Percentiles rank a stretch among this genome's conserved stretches.
Conservation (phyloP, 163 green algal genomes). For the Scenedesmus sp. region DNA sequence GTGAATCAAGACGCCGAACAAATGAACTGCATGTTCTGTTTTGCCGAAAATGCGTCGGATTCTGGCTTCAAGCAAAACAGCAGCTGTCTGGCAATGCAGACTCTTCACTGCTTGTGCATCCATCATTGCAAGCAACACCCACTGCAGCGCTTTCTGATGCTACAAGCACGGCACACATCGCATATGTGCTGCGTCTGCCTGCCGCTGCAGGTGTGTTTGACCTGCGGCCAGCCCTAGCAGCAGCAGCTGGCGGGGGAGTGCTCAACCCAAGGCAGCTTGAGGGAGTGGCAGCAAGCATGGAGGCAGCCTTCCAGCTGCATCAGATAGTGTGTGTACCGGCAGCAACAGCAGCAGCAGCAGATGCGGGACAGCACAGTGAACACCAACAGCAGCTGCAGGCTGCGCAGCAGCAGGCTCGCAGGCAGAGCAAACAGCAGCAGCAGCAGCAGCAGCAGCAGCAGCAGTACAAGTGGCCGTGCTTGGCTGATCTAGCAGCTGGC, state of each 20-base stretch:
- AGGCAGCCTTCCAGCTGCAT: constrained; percentile 57
- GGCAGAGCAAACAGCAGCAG: constrained; percentile 24
- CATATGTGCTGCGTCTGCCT: background rate
- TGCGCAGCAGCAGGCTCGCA: background rate
- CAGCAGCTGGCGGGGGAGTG: constrained; percentile 44
- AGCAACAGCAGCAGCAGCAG: constrained; percentile 40
- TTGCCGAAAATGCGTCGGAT: too few species aligned
- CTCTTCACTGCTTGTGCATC: too few species aligned
- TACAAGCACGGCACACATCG: background rate
- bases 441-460: constrained; percentile 33
- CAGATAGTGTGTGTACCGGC: background rate
- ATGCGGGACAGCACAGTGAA: background rate
- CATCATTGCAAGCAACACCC: too few species aligned
- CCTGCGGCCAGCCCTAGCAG: constrained; percentile 70
- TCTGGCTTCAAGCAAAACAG: too few species aligned
- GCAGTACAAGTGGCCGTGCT: constrained; percentile 16
- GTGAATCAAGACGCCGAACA: background rate
- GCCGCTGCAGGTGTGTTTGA: constrained; percentile 72
- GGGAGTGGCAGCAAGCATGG: constrained; percentile 70
- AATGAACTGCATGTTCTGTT: too few species aligned
- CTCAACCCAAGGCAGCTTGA: constrained; percentile 75
- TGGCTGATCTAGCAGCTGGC: constrained; percentile 19
- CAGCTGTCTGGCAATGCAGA: too few species aligned
- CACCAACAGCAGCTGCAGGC: background rate
- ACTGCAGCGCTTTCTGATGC: background rate